Percentiles rank a stretch among this genome's conserved stretches.
Evolutionary conservation across 495 filamentous ascomycete species (phyloP).

Genomic region (Xylaria acuta): DNA sequence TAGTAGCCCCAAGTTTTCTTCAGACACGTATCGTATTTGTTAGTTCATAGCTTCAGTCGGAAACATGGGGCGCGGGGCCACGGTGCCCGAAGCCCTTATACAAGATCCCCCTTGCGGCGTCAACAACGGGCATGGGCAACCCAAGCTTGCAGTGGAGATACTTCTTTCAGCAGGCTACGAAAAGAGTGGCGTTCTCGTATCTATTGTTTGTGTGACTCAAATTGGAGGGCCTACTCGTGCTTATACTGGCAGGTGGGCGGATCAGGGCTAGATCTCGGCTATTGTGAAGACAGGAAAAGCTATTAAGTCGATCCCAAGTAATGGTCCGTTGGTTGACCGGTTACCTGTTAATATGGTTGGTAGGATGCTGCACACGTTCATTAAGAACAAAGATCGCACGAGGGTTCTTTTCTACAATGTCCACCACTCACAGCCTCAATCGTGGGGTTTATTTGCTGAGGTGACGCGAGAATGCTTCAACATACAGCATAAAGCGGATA

Average conservation of each 20-base stretch:
- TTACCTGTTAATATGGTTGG: slow-evolving; percentile 33
- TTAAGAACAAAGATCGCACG: neutral
- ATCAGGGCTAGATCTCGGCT: slow-evolving; percentile 36
- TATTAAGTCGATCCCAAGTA: slow-evolving; percentile 28
- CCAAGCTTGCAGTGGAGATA: slow-evolving; percentile 34
- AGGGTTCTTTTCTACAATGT: neutral
- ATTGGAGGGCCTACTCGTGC: slow-evolving; percentile 31
- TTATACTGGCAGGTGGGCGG: slow-evolving; percentile 26
- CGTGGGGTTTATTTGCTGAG: neutral
- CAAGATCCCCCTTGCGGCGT: slow-evolving; percentile 27
- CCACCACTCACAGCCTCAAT: neutral
- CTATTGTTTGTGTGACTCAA: slow-evolving; percentile 34
- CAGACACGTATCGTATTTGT: too few relatives aligned
- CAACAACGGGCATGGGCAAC: slow-evolving; percentile 38
- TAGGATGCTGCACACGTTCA: neutral
- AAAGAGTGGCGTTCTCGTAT: slow-evolving; percentile 20
- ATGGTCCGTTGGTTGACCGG: slow-evolving; percentile 31
- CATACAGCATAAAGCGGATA: neutral
- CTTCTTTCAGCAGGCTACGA: slow-evolving; percentile 25
- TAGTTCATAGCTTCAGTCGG: too few relatives aligned
- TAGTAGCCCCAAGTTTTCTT: too few relatives aligned
- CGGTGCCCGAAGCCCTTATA: neutral
- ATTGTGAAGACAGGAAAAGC: slow-evolving; percentile 24
- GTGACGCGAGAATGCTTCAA: neutral
- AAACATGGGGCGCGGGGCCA: too few relatives aligned